Conservation (phyloP, 2,329 filamentous ascomycete species). For the Exserohilum turcica region DNA sequence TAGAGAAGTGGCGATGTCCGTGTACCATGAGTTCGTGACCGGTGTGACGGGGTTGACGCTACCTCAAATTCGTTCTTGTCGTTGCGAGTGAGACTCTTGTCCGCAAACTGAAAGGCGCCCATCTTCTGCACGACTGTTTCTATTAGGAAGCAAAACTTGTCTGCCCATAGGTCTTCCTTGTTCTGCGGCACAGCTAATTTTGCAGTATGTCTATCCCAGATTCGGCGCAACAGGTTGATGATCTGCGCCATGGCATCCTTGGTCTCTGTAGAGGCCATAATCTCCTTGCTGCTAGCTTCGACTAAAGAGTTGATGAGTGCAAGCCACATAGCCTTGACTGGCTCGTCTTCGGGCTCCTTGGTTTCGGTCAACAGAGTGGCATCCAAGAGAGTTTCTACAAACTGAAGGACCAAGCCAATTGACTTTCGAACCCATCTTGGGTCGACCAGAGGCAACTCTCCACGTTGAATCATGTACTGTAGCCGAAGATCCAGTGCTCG, state of each 20-base stretch:
- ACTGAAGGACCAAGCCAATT: constrained; percentile 66
- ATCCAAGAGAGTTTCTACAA: constrained; percentile 61
- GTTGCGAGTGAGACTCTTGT: constrained; percentile 56
- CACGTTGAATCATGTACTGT: constrained; percentile 55
- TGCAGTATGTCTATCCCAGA: constrained; percentile 66
- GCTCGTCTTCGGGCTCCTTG: constrained; percentile 45
- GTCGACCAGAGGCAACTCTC: constrained; percentile 84
- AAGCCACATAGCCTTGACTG: constrained; percentile 66
- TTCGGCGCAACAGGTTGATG: constrained; percentile 68
- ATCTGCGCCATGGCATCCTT: constrained; percentile 77
- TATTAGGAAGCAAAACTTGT: constrained; percentile 58
- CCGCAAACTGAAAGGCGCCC: constrained; percentile 57
- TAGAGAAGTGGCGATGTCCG: constrained; percentile 68
- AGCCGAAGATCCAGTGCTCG: constrained; percentile 65
- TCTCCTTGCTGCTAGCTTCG: constrained; percentile 78
- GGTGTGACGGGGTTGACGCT: constrained; percentile 69
- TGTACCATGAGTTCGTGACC: constrained; percentile 53
- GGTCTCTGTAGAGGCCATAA: constrained; percentile 84
- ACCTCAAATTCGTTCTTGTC: constrained; percentile 67
- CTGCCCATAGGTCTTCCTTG: constrained; percentile 52
- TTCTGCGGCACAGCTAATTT: constrained; percentile 40
- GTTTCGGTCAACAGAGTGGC: constrained; percentile 53
- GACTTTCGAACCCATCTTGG: constrained; percentile 85
- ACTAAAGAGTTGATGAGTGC: constrained; percentile 67
- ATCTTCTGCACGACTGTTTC: constrained; percentile 57